phyloP scores from a whole-genome alignment of 495 filamentous ascomycete species.

The Daldinia bambusicola region DNA sequence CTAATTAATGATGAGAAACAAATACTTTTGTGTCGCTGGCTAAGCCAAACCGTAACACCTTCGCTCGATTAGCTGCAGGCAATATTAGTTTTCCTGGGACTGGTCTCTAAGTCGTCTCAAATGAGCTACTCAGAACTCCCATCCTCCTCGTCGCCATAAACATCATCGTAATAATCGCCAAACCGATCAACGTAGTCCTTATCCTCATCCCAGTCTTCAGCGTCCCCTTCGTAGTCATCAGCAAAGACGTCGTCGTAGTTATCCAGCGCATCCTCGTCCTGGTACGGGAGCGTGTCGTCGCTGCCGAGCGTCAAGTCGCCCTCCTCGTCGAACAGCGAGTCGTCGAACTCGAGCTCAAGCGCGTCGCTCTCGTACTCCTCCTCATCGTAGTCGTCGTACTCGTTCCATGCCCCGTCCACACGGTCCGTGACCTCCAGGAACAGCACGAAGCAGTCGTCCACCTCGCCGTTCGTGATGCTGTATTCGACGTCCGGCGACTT shows the following conservation, averaged over 20 bases:
- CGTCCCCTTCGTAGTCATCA: slow-evolving; percentile 9
- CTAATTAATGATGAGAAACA: neutral
- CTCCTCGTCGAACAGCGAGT: slow-evolving; percentile 9
- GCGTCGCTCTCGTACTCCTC: slow-evolving; percentile 19
- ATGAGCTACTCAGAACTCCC: neutral
- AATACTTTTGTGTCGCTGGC: neutral
- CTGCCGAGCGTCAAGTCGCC: slow-evolving; percentile 4
- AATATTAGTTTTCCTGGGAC: neutral
- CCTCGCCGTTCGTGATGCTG: slow-evolving; percentile 34
- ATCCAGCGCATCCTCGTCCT: slow-evolving; percentile 13
- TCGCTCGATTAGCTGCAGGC: neutral
- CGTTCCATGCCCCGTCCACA: slow-evolving; percentile 19
- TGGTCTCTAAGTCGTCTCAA: neutral
- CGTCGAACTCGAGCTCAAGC: slow-evolving; percentile 26
- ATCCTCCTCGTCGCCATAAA: slow-evolving; percentile 8
- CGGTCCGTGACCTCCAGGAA: slow-evolving; percentile 24
- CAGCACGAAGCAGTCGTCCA: slow-evolving; percentile 35
- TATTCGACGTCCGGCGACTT: slow-evolving; percentile 34
- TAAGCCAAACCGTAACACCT: neutral
- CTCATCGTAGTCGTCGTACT: slow-evolving; percentile 9
- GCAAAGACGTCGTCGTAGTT: slow-evolving; percentile 17
- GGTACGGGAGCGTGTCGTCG: slow-evolving; percentile 6
- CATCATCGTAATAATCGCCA: slow-evolving; percentile 18
- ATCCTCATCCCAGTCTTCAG: slow-evolving; percentile 19
- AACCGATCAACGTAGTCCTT: slow-evolving; percentile 14